phyloP scores from a whole-genome alignment of 2,329 filamentous ascomycete genomes.

The Onygena corvina region DNA sequence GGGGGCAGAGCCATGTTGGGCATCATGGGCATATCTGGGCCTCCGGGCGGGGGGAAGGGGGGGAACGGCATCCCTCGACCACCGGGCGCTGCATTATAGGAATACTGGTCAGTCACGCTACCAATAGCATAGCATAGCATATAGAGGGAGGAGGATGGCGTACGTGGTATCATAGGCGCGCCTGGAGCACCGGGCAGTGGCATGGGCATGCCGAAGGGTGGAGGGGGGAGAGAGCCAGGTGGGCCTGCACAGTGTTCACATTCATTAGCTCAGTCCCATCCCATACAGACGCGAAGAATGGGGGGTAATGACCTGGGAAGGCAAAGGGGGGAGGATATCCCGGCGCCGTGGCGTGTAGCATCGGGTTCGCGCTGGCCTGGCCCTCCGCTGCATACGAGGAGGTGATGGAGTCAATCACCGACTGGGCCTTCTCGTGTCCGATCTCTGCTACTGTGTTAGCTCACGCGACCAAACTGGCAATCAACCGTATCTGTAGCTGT shows the following conservation, averaged over 20 bases:
- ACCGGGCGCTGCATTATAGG: constrained; percentile 37
- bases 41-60: constrained; percentile 36
- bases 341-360: constrained; percentile 49
- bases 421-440: constrained; percentile 95
- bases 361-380: constrained; percentile 72
- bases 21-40: constrained; percentile 23
- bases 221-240: constrained; percentile 40
- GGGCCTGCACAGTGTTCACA: constrained; percentile 17
- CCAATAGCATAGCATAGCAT: not conserved
- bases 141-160: constrained; percentile 21
- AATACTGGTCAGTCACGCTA: constrained; percentile 13
- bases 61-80: constrained; percentile 42
- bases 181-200: constrained; percentile 36
- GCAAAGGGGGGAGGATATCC: constrained; percentile 42
- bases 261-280: not conserved
- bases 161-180: constrained; percentile 42
- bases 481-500: constrained; percentile 1
- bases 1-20: constrained; percentile 27
- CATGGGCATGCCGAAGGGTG: constrained; percentile 46
- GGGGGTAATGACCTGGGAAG: constrained; percentile 46
- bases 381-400: constrained; percentile 90
- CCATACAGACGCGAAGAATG: constrained; percentile 1
- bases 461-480: not conserved
- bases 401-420: constrained; percentile 95
- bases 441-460: constrained; percentile 73